phyloP scores from a whole-genome alignment of 495 filamentous ascomycete genomes.

The Penicillium turbatum region DNA sequence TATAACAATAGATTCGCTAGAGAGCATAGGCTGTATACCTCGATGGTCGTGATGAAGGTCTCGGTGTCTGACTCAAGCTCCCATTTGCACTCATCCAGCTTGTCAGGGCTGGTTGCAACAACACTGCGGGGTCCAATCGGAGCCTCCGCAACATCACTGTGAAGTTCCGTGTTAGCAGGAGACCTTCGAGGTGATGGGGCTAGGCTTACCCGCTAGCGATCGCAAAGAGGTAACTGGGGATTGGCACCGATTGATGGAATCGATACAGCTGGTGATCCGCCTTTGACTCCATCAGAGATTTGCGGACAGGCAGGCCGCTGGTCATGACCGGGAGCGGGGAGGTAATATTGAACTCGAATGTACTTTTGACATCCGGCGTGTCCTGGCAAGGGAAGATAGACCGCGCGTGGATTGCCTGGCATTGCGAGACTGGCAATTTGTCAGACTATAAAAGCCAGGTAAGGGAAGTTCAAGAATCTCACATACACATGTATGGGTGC shows the following conservation, averaged over 20 bases:
- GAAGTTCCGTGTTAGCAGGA: constrained; percentile 1
- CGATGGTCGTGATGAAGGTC: constrained; percentile 81
- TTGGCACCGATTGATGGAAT: constrained; percentile 85
- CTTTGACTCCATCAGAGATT: constrained; percentile 36
- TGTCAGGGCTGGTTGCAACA: constrained; percentile 82
- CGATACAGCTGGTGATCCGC: constrained; percentile 58
- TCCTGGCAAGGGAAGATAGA: constrained; percentile 96
- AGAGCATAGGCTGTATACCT: constrained; percentile 39
- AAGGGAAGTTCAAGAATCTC: not conserved
- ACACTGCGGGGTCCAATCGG: constrained; percentile 78
- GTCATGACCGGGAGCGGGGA: constrained; percentile 86
- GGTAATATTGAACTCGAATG: constrained; percentile 79
- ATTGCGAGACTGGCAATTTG: constrained; percentile 67
- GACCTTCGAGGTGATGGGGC: not conserved
- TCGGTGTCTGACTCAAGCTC: constrained; percentile 88
- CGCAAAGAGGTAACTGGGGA: constrained; percentile 91
- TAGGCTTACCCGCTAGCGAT: constrained; percentile 66
- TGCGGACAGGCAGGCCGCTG: constrained; percentile 68
- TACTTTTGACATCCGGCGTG: constrained; percentile 90
- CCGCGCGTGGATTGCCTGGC: constrained; percentile 90
- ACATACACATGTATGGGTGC: constrained; percentile 84
- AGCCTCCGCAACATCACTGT: constrained; percentile 72
- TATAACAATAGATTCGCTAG: not conserved
- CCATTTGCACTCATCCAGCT: constrained; percentile 77
- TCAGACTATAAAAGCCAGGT: not conserved